Evolutionary conservation across 1,284 basidiomycete genomes (phyloP), one percentile per base, ranked within the genome.

Genomic region (Malassezia equina): DNA sequence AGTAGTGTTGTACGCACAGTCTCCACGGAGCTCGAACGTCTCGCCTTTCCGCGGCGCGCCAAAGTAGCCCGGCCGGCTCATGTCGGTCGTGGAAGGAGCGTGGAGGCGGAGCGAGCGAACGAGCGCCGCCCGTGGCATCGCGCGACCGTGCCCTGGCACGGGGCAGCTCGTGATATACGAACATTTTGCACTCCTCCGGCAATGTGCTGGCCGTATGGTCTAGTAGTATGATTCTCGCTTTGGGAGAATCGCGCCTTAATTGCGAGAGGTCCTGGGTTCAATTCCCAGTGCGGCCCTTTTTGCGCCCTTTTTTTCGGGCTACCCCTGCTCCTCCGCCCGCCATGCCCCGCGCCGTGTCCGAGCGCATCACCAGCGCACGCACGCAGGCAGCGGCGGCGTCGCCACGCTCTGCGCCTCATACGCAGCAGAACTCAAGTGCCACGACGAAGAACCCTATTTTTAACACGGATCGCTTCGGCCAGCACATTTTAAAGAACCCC

Each of bases 401-500:
- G 76, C 78, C 41, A 72, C 78, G 40, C 78, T 78, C 54, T 75
- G 79, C 64, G 23, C 50, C 12, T 45, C 62, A 47, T 34, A 43
- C 40, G 54, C 58, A 64, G 52, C 63, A 65, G 21, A 65, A 68
- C 52, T 61, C 65, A 43, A 59, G 59, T 40, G 61, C 63, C 21
- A 65, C 69, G 48, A 70, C 69, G 27, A 70, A 70, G 63, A 74
- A 74, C 45, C 71, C 71, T 47, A 67, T 74, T 53, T 74, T 74
- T 61, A 91, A 94, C 69, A 93, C 89, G 6, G 86, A 89, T 66
- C 80, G 86, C 60, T 94, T 95, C 67, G 91, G 91, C 28, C 91
- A 98, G 75, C 93, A 98, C 78, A 96, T 96, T 64, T 80, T 98
- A 54, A 96, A 94, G 76, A 96, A 93, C 75, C 86, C 89, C 12